A percentile compares a stretch with the other conserved stretches of the same genome.
Conservation (phyloP, 140 eudicot species). For the Anethum foeniculum region DNA sequence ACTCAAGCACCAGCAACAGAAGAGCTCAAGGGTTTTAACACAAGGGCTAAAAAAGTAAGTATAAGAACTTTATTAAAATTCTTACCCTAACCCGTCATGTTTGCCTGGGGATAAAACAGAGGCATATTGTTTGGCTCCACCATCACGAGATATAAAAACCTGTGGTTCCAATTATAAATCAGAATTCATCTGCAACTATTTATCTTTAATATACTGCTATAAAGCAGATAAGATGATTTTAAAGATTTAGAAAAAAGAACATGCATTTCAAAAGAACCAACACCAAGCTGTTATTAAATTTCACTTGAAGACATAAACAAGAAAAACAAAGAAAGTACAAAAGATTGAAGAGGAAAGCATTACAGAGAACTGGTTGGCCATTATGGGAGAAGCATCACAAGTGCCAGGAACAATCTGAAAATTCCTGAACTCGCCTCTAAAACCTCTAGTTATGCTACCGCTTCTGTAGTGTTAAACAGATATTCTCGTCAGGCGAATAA, state of each 20-base stretch:
- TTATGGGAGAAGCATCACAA: conserved; percentile 87
- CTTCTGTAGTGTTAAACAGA: conserved; percentile 48
- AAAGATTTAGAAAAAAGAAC: not conserved
- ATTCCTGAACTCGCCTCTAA: conserved; percentile 91
- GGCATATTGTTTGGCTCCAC: conserved; percentile 73
- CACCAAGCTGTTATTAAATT: not conserved
- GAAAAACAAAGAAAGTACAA: not conserved
- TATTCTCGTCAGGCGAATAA: conserved; percentile 9
- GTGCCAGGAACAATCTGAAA: conserved; percentile 91
- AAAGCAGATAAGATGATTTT: not conserved
- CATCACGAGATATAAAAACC: conserved; percentile 91
- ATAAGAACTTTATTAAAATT: not conserved
- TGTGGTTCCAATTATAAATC: conserved; percentile 17
- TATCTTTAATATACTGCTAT: conserved; percentile 77
- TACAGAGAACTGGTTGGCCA: conserved; percentile 98
- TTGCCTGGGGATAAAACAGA: conserved; percentile 87
- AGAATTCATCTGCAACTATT: not conserved
- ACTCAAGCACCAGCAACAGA: not conserved
- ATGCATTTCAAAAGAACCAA: not conserved
- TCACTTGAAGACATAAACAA: too few species aligned
- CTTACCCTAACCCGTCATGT: conserved; percentile 83
- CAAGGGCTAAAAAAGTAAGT: not conserved
- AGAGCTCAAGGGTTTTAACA: not conserved
- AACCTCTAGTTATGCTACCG: conserved; percentile 97
- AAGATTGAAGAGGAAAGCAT: conserved; percentile 23